Evolutionary conservation across 176 grass and related monocot species (phyloP), one percentile per base, ranked within the genome.

Genomic region (Bothriochloa decipiens): DNA sequence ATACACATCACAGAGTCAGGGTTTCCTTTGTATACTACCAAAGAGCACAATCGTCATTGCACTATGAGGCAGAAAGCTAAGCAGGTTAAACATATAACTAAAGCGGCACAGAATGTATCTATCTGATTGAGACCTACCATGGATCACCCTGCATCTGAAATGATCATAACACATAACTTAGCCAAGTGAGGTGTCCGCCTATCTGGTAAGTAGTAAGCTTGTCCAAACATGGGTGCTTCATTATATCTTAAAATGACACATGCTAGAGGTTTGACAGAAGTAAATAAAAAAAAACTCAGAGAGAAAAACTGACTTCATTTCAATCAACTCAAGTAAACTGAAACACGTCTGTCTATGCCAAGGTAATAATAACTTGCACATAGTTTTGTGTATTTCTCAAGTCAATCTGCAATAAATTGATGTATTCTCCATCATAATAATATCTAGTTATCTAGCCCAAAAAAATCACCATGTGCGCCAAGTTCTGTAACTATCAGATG

Each of bases 231-330:
- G 14, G 5, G 3, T 49, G 26, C 9, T 63, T 26, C 6, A 70
- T 18, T 47, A 45, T 65, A 16, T 78, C 23, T 49, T 83, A 77
- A 63, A 78, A 75, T 5, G 16, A 28, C 22, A 83, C 62, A 83
- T 72, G n/a, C 10, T 8, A 1, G 5, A 23, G 32, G 4, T 74
- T 75, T 60, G 25, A 16, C 12, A 32, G 63, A 72, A 36, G 12
- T 46, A 7, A 66, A 58, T 1, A 25, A 55, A 45, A 45, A 36
- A 36, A 52, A n/a, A n/a, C n/a, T n/a, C n/a, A n/a, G n/a, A n/a
- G n/a, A n/a, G n/a, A n/a, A n/a, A 65, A 66, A 29, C 11, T 26
- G 22, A 35, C 6, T 65, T 2, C 53, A 77, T 85, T 70, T 22
- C 0, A 23, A 77, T 33, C 9, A 57, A 77, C 55, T 65, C 32